Evolutionary conservation across 306 rosid genomes (phyloP).

Genomic region (Glycine latifolia): DNA sequence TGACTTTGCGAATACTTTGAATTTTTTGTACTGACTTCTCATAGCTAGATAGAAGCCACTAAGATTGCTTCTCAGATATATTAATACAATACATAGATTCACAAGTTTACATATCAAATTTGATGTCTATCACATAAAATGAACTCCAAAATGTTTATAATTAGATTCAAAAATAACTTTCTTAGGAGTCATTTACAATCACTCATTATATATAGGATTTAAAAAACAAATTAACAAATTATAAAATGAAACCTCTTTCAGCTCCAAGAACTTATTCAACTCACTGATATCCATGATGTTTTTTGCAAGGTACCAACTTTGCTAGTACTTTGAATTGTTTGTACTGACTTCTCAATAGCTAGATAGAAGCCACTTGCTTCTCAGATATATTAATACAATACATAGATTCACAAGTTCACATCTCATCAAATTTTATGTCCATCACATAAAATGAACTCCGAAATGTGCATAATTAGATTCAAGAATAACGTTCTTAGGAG

Average conservation of each 20-base stretch:
- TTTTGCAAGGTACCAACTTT: slow-evolving; percentile 46
- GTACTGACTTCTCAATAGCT: background rate
- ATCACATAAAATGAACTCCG: background rate
- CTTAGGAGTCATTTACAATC: slow-evolving; percentile 5
- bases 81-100: slow-evolving; percentile 8
- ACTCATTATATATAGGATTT: slow-evolving; percentile 1
- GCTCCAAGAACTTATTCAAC: slow-evolving; percentile 77
- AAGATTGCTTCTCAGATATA: background rate
- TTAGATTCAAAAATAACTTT: slow-evolving; percentile 17
- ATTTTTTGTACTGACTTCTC: background rate
- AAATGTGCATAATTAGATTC: slow-evolving; percentile 1
- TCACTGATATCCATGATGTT: slow-evolving; percentile 74
- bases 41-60: slow-evolving; percentile 4
- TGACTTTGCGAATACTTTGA: slow-evolving; percentile 16
- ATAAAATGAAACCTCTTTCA: slow-evolving; percentile 72
- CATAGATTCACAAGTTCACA: slow-evolving; percentile 21
- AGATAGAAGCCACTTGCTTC: slow-evolving; percentile 13
- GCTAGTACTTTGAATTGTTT: slow-evolving; percentile 30
- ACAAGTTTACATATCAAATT: slow-evolving; percentile 20
- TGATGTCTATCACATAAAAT: background rate
- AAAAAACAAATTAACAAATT: slow-evolving; percentile 3
- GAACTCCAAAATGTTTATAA: background rate
- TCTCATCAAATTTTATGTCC: slow-evolving; percentile 5
- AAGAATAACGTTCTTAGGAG: slow-evolving; percentile 7
- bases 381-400: background rate